phyloP scores from a whole-genome alignment of 2,329 filamentous ascomycete species.

The Aspergillus cejpii region DNA sequence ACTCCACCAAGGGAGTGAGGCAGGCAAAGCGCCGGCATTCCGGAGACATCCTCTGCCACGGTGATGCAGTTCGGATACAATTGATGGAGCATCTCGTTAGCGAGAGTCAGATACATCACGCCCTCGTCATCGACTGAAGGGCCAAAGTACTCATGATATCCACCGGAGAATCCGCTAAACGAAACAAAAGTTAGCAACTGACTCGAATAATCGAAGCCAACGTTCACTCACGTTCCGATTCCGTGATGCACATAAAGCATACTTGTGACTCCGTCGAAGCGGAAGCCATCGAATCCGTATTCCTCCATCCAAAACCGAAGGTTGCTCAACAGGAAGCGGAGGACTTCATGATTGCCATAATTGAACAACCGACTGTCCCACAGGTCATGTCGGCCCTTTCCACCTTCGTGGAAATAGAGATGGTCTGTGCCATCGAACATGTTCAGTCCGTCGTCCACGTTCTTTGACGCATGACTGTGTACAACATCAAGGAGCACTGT shows the following conservation, averaged over 20 bases:
- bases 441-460: conserved; percentile 89
- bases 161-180: conserved; percentile 81
- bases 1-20: conserved; percentile 79
- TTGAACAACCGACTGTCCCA: conserved; percentile 98
- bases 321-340: conserved; percentile 94
- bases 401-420: conserved; percentile 87
- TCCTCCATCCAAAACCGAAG: conserved; percentile 99
- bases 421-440: conserved; percentile 93
- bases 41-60: conserved; percentile 93
- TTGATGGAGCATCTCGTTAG: conserved; percentile 91
- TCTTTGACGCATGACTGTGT: conserved; percentile 97
- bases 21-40: conserved; percentile 94
- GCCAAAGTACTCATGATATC: conserved; percentile 98
- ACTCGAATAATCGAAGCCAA: background rate
- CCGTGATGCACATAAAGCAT: conserved; percentile 97
- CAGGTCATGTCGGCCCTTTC: conserved; percentile 76
- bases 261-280: conserved; percentile 96
- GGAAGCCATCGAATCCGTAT: conserved; percentile 92
- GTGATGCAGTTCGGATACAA: conserved; percentile 84
- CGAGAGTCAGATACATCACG: conserved; percentile 89
- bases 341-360: conserved; percentile 87
- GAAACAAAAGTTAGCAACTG: conserved; percentile 4
- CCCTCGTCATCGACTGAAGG: conserved; percentile 83
- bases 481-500: conserved; percentile 91
- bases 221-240: conserved; percentile 73